A percentile compares a stretch with the other conserved stretches of the same genome.
phyloP scores from a whole-genome alignment of 2,329 filamentous ascomycete genomes.

The Aspergillus fructus region DNA sequence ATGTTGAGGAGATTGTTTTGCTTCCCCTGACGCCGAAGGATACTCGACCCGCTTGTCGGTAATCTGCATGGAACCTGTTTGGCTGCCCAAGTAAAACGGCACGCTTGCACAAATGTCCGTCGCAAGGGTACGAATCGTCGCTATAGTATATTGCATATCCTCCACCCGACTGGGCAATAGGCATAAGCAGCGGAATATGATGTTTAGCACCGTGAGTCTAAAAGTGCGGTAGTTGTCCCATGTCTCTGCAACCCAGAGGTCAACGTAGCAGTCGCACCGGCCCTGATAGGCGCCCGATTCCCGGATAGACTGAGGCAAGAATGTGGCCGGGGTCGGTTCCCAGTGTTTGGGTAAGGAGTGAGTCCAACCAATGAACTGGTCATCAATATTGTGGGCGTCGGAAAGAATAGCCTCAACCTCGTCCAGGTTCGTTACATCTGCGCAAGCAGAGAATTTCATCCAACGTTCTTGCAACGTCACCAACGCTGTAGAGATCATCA shows the following conservation, averaged over 20 bases:
- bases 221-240: conserved; percentile 33
- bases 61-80: conserved; percentile 23
- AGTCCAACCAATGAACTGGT: conserved; percentile 24
- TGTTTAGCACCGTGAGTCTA: conserved; percentile 26
- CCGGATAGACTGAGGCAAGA: conserved; percentile 27
- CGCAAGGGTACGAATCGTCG: conserved; percentile 19
- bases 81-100: conserved; percentile 28
- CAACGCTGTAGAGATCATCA: conserved; percentile 21
- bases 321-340: conserved; percentile 21
- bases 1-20: conserved; percentile 20
- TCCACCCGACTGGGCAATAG: conserved; percentile 13
- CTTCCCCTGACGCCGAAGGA: conserved; percentile 19
- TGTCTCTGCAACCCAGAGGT: conserved; percentile 29
- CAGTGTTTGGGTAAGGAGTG: conserved; percentile 24
- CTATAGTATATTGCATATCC: neutral
- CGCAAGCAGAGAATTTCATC: conserved; percentile 15
- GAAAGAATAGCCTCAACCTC: conserved; percentile 16
- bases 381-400: conserved; percentile 23
- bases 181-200: conserved; percentile 27
- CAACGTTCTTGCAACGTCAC: conserved; percentile 26
- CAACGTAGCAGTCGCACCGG: conserved; percentile 31
- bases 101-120: conserved; percentile 29
- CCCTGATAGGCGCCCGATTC: conserved; percentile 24
- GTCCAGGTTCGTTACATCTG: neutral
- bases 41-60: conserved; percentile 23